Evolutionary conservation across 495 filamentous ascomycete genomes (phyloP).

Genomic region (Diplogelasinospora grovesii): DNA sequence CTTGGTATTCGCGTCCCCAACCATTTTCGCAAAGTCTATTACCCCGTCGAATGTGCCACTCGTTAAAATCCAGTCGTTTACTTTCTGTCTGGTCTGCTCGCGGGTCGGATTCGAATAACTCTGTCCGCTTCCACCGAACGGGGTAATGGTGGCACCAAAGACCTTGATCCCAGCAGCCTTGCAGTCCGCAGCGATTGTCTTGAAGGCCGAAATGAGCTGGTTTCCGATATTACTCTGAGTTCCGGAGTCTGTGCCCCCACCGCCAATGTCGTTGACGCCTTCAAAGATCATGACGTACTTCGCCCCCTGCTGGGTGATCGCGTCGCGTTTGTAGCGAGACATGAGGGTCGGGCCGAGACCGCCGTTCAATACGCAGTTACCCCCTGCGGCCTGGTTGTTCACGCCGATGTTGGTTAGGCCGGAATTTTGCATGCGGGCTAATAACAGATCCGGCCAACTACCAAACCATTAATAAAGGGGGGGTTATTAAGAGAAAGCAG

Average conservation of each 20-base stretch:
- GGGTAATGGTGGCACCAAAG: slow-evolving; percentile 63
- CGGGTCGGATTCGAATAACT: slow-evolving; percentile 49
- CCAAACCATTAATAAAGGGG: not conserved
- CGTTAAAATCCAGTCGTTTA: slow-evolving; percentile 58
- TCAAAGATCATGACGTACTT: slow-evolving; percentile 63
- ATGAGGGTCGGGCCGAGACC: slow-evolving; percentile 58
- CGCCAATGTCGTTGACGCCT: slow-evolving; percentile 66
- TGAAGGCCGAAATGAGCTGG: slow-evolving; percentile 48
- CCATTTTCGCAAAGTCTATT: slow-evolving; percentile 55
- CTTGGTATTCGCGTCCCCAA: slow-evolving; percentile 45
- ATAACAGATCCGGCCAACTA: slow-evolving; percentile 62
- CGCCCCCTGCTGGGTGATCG: slow-evolving; percentile 49
- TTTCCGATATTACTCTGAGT: slow-evolving; percentile 46
- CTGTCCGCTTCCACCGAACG: slow-evolving; percentile 47
- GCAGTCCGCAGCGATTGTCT: slow-evolving; percentile 51
- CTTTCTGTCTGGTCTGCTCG: slow-evolving; percentile 49
- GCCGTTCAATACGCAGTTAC: slow-evolving; percentile 58
- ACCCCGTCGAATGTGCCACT: slow-evolving; percentile 54
- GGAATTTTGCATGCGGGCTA: slow-evolving; percentile 46
- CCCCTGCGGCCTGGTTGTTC: slow-evolving; percentile 67
- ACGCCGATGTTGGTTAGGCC: slow-evolving; percentile 46
- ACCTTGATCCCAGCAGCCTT: slow-evolving; percentile 49
- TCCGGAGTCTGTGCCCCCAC: slow-evolving; percentile 35
- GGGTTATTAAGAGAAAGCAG: slow-evolving; percentile 1
- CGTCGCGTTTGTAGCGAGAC: slow-evolving; percentile 57